Evolutionary conservation across 2,329 filamentous ascomycete species (phyloP).

Genomic region (Alternaria triticimaculans): DNA sequence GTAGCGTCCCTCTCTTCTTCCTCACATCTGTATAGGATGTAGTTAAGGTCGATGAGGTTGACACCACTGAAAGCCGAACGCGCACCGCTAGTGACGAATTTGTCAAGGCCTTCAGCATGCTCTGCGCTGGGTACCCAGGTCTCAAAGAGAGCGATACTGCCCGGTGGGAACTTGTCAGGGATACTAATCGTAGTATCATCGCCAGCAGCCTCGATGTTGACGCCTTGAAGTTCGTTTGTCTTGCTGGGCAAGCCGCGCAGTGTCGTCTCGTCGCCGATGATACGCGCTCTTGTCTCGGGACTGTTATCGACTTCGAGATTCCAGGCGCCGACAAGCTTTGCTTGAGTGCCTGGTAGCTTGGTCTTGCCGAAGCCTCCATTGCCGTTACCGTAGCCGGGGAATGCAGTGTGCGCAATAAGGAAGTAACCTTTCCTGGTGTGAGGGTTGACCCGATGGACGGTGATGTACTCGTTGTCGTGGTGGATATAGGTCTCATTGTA

Average conservation of each 20-base stretch:
- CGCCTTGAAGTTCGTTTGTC: slow-evolving; percentile 75
- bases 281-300: slow-evolving; percentile 69
- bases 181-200: slow-evolving; percentile 81
- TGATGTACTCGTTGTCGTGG: slow-evolving; percentile 95
- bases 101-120: slow-evolving; percentile 82
- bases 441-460: slow-evolving; percentile 92
- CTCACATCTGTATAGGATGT: slow-evolving; percentile 88
- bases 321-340: slow-evolving; percentile 88
- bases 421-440: slow-evolving; percentile 93
- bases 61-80: slow-evolving; percentile 78
- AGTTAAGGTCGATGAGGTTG: slow-evolving; percentile 84
- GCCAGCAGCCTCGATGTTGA: slow-evolving; percentile 73
- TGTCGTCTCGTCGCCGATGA: slow-evolving; percentile 71
- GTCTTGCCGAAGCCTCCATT: slow-evolving; percentile 83
- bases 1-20: slow-evolving; percentile 85
- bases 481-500: slow-evolving; percentile 97
- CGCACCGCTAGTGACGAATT: slow-evolving; percentile 82
- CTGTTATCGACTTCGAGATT: slow-evolving; percentile 86
- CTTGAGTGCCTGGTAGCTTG: slow-evolving; percentile 81
- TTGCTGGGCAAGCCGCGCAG: slow-evolving; percentile 85
- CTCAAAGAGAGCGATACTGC: slow-evolving; percentile 93
- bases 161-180: slow-evolving; percentile 84
- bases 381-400: slow-evolving; percentile 85
- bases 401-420: slow-evolving; percentile 94
- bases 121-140: slow-evolving; percentile 93